Base-by-base conservation (phyloP, 1,139 yeast genomes). In the Sporopachydermia cereana region DNA sequence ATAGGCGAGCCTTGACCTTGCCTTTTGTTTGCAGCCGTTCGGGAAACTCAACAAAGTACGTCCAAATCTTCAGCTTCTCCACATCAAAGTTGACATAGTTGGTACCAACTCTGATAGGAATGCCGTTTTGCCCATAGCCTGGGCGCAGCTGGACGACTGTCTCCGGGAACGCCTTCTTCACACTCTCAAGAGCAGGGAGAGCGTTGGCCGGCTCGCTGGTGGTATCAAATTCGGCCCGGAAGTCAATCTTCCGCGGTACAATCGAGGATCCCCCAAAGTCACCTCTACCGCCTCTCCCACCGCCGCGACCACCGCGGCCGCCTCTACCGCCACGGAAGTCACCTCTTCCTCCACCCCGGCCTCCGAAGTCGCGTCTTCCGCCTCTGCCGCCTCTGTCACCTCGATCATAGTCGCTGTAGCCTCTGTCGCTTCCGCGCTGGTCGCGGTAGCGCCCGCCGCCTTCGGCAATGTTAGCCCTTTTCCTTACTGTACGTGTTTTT, bases 81-180 rank as follows among this genome's bases (percentile, higher is more conserved):
- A 54, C 48, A 34, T 53, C 48, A 23, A 47, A 52, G 21, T 49
- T 49, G 9, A 53, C 46, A 31, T 46, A 50, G 24, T 54, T 54
- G 4, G 55, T 51, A 24, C 57, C 57, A 43, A 53, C 54, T 21
- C 52, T 50, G n/a, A 51, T 50, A 21, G 48, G 48, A 12, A 50
- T 51, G 43, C 57, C 57, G 21, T 49, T 31, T 9, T 46, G 43
- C 46, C 57, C 57, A 43, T 51, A 54, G 14, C 51, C 51, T 3
- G 52, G 54, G 50, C 47, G 44, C 44, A 25, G 51, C 34, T 24
- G 44, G 21, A 47, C 36, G 1, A 52, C 50, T 16, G 48, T 52
- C 22, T 45, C 50, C 1, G 50, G 48, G 20, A 42, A 42, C 14
- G 1, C 44, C 31, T 3, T 39, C 30, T 24, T 41, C 7, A 54